phyloP scores from a whole-genome alignment of 2,329 filamentous ascomycete genomes.

The Botryotinia globosa region DNA sequence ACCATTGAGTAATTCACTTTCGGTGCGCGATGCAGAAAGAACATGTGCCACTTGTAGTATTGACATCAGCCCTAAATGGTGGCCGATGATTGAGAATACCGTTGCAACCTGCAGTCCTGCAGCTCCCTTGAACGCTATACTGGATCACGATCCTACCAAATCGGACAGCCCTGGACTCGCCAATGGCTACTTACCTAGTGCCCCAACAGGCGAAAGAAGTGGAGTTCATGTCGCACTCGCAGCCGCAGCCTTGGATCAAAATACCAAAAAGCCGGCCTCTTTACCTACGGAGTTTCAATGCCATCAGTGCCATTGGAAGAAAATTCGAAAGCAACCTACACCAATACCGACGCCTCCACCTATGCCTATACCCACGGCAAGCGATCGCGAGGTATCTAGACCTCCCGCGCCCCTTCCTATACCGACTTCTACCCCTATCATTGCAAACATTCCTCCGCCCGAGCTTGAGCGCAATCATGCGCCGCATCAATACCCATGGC shows the following conservation, averaged over 20 bases:
- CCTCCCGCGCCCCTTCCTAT: constrained; percentile 28
- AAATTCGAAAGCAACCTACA: constrained; percentile 40
- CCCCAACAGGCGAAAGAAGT: constrained; percentile 19
- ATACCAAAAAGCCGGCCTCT: constrained; percentile 24
- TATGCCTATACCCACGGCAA: neutral
- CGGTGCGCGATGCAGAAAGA: constrained; percentile 42
- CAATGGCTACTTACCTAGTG: constrained; percentile 27
- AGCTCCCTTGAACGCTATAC: neutral
- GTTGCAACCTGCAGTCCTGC: neutral
- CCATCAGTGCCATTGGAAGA: constrained; percentile 66
- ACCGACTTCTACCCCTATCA: constrained; percentile 29
- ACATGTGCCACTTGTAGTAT: constrained; percentile 63
- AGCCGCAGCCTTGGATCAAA: constrained; percentile 37
- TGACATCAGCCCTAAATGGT: constrained; percentile 74
- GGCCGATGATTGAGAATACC: constrained; percentile 40
- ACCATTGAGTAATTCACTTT: neutral
- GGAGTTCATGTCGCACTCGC: constrained; percentile 36
- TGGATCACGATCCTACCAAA: constrained; percentile 1
- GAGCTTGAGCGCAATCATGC: constrained; percentile 30
- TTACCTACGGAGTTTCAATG: constrained; percentile 60
- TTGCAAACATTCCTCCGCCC: constrained; percentile 30
- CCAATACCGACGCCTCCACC: constrained; percentile 25
- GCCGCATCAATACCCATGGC: constrained; percentile 31
- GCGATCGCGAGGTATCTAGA: constrained; percentile 12
- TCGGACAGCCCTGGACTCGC: constrained; percentile 1